A percentile compares a stretch with the other conserved stretches of the same genome.
Evolutionary conservation across 1,284 basidiomycete genomes (phyloP).

Genomic region (Ganoderma multipileum): DNA sequence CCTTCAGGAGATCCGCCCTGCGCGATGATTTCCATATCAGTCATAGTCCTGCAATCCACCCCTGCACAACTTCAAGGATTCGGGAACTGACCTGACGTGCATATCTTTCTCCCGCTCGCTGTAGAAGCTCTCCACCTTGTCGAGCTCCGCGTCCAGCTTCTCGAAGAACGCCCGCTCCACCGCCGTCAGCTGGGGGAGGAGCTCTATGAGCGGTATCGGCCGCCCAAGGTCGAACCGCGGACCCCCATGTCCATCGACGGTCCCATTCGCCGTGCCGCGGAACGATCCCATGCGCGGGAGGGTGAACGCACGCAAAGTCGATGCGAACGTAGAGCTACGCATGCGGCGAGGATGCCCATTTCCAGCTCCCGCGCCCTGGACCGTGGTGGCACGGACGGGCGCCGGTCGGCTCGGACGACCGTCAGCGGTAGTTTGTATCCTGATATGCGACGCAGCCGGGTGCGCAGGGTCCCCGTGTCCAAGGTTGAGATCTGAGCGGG

Average conservation of each 20-base stretch:
- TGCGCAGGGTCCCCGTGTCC: not conserved
- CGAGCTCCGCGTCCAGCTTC: constrained; percentile 75
- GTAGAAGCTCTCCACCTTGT: constrained; percentile 89
- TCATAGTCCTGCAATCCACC: no score
- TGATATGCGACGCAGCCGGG: not conserved
- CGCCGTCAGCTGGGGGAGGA: constrained; percentile 60
- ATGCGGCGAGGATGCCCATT: constrained; percentile 11
- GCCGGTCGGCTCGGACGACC: not conserved
- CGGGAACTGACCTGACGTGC: constrained; percentile 51
- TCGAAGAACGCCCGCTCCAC: constrained; percentile 78
- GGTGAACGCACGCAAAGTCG: constrained; percentile 20
- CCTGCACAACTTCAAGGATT: not conserved
- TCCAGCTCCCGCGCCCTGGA: not conserved
- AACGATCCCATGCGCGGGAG: constrained; percentile 20
- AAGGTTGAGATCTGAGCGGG: not conserved
- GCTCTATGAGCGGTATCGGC: constrained; percentile 52
- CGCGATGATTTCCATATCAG: not conserved
- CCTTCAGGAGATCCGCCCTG: constrained; percentile 49
- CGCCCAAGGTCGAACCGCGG: constrained; percentile 24
- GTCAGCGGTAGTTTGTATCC: not conserved
- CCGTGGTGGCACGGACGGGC: not conserved
- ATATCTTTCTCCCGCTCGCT: constrained; percentile 72
- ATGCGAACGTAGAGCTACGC: constrained; percentile 25
- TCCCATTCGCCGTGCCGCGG: constrained; percentile 15
- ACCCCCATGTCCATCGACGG: not conserved